Base-by-base conservation (phyloP, 257 asterid species). In the Nicotiana obtusifolia region DNA sequence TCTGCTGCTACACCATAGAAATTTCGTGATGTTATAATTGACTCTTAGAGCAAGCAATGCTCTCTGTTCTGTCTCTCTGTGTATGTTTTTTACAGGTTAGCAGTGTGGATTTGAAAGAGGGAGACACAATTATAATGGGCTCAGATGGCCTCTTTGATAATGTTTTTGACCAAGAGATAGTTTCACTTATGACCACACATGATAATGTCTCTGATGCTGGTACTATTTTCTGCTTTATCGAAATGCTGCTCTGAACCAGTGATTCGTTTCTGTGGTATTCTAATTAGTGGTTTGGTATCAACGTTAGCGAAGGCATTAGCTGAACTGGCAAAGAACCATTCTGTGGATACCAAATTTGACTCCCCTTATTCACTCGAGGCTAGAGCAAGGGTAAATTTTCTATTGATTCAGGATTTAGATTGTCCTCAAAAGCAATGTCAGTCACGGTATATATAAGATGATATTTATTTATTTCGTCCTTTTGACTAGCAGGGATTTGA, bases 341-440 rank as follows among this genome's bases (percentile, higher is more conserved):
- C 98, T 5, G 77, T 87, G 84, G 95, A 93, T 84, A 76, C 87
- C 65, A 85, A 82, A 61, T 95, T 88, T 11, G 98, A 95, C 80
- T 93, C 98, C 14, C 98, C 97, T 22, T 93, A 88, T 84, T 92
- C 98, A 35, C 87, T 84, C 87, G 98, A 95, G 88, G 97, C 98
- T 71, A 89, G 98, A 82, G 67, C 83, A 33, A 91, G 88, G 88
- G 97, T 93, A 77, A 85, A 22, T 33, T 44, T 20, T 33, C 35
- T 28, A 71, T 54, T 13, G 22, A 73, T 73, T 47, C 15, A 22
- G 10, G 20, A 35, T n/a, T 6, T 13, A 71, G 17, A 22, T 44
- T 20, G 14, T 44, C 59, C 33, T 20, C 54, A 10, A 17, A 37
- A 37, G 13, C 7, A 1, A 41, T 11, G 28, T 1, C 26, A 59